Percentiles rank a stretch among this genome's conserved stretches.
Conservation (phyloP, 805 yeast genomes). For the Jamesozyma spencerorum region DNA sequence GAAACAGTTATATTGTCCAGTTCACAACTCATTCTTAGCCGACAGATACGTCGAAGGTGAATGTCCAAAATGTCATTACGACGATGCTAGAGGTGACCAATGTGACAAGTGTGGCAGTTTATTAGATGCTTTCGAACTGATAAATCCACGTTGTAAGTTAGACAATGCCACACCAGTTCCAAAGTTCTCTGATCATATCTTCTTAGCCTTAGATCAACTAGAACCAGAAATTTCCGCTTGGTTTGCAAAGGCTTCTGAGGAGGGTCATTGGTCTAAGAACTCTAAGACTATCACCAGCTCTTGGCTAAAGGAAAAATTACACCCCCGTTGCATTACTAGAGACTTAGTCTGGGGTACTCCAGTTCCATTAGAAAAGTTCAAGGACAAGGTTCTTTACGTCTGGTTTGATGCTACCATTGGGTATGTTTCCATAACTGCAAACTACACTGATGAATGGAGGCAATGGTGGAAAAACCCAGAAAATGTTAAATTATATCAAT, state of each 20-base stretch:
- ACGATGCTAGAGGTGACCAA: conserved; percentile 98
- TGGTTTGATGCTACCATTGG: conserved; percentile 99
- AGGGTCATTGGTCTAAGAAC: conserved; percentile 89
- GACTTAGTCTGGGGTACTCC: conserved; percentile 98
- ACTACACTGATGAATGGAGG: conserved; percentile 72
- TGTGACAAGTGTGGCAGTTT: conserved; percentile 93
- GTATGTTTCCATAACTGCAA: conserved; percentile 91
- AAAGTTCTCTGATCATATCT: conserved; percentile 75
- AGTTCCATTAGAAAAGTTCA: conserved; percentile 80
- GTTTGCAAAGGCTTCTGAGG: conserved; percentile 55
- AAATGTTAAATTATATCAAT: conserved; percentile 79
- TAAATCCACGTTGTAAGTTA: conserved; percentile 90
- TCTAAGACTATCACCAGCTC: conserved; percentile 79
- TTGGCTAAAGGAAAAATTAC: conserved; percentile 90
- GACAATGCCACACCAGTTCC: conserved; percentile 77
- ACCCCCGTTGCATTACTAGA: conserved; percentile 93
- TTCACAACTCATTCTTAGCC: conserved; percentile 84
- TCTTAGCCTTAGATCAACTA: conserved; percentile 72
- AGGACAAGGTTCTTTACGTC: conserved; percentile 87
- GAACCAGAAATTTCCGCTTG: conserved; percentile 68
- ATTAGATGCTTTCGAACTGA: conserved; percentile 85
- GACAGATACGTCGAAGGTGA: conserved; percentile 96
- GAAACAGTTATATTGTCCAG: conserved; percentile 85
- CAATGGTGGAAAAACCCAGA: conserved; percentile 96
- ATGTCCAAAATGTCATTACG: conserved; percentile 90